Evolutionary conservation across 768 basidiomycete species (phyloP).

Genomic region (Terana coerulea): DNA sequence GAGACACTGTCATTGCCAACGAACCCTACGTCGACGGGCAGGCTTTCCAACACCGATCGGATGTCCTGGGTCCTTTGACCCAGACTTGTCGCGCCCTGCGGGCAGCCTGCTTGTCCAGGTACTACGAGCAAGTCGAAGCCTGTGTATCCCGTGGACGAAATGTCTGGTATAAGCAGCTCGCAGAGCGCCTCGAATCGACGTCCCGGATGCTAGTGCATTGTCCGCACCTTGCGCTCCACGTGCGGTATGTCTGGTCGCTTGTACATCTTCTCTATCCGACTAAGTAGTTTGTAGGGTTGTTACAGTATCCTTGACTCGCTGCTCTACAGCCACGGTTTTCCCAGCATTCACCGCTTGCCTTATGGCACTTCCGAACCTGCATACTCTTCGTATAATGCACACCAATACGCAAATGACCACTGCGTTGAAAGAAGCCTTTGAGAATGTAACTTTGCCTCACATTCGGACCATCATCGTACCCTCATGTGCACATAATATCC

Average conservation of each 20-base stretch:
- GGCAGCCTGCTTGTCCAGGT: not conserved
- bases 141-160: not conserved
- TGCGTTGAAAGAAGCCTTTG: constrained; percentile 1
- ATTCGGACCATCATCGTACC: constrained; percentile 1
- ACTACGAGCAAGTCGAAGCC: constrained; percentile 1
- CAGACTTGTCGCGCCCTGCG: not conserved
- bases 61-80: not conserved
- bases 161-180: constrained; percentile 1
- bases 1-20: not conserved
- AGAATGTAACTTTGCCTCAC: not conserved
- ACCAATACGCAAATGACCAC: not conserved
- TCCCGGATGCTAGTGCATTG: not conserved
- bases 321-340: not conserved
- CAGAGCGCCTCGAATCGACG: not conserved
- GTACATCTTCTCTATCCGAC: not conserved
- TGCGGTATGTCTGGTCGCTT: not conserved
- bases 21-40: not conserved
- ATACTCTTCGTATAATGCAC: not conserved
- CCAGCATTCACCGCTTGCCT: not conserved
- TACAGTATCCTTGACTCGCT: not conserved
- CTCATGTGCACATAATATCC: not conserved
- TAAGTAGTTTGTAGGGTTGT: not conserved
- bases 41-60: not conserved
- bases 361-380: not conserved
- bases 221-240: not conserved